Evolutionary conservation across 805 yeast species (phyloP).

Genomic region (Spathaspora gorwiae): DNA sequence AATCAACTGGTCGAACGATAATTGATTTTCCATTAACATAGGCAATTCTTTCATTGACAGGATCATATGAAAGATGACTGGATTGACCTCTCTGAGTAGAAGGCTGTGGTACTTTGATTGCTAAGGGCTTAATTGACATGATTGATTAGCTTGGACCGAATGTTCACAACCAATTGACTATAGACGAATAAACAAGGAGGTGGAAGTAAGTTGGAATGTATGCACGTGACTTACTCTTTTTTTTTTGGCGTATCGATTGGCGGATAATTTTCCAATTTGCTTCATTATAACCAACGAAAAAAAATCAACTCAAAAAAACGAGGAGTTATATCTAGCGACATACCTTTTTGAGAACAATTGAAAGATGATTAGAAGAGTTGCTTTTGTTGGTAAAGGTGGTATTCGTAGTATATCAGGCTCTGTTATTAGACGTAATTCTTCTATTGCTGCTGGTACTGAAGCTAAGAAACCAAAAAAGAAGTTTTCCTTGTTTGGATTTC

Average conservation of each 20-base stretch:
- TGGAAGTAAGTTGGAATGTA: too few species aligned
- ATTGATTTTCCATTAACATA: constrained; percentile 82
- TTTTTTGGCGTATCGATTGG: neutral
- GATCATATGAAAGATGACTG: constrained; percentile 73
- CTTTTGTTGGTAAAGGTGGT: neutral
- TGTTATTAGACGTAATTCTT: constrained; percentile 2
- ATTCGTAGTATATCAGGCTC: constrained; percentile 5
- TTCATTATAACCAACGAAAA: neutral
- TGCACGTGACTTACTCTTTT: neutral
- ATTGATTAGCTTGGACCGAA: neutral
- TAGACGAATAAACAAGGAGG: too few species aligned
- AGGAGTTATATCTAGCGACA: neutral
- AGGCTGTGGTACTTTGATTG: constrained; percentile 71
- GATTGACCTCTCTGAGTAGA: constrained; percentile 66
- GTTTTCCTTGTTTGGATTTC: constrained; percentile 26
- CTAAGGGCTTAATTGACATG: constrained; percentile 27
- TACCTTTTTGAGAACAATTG: neutral
- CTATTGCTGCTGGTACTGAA: neutral
- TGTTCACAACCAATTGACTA: too few species aligned
- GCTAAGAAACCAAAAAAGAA: constrained; percentile 18
- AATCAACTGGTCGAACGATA: constrained; percentile 59
- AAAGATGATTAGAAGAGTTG: constrained; percentile 5
- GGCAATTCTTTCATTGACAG: constrained; percentile 62
- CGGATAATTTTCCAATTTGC: neutral
- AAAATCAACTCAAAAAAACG: too few species aligned